Base-by-base conservation (phyloP, 495 filamentous ascomycete genomes). In the Penicillium crystallinum region DNA sequence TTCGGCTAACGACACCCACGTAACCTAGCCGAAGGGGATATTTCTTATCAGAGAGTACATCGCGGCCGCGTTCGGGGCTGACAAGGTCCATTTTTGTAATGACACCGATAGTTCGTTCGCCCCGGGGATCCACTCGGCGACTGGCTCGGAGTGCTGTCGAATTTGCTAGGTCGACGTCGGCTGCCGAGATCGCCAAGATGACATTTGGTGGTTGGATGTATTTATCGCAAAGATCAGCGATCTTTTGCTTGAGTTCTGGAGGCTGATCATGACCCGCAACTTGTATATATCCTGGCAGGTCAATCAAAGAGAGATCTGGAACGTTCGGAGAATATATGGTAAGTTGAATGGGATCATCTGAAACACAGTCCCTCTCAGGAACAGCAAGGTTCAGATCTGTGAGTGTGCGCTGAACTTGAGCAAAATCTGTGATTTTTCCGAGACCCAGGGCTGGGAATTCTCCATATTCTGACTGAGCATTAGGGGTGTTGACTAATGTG, bases 51-150 rank as follows among this genome's bases (percentile, higher is more conserved):
- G 73, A 77, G 6, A 99, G 73, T 29, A 99, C 88, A 27, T 78
- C 76, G 14, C 80, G 77, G 14, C 91, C 93, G 51, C 93, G 83
- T 17, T 76, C 75, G 11, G 93, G 81, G 50, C 96, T 91, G 17
- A 99, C 91, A 18, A 99, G 80, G 64, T 99, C 93, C 92, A 99
- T 96, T 73, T 99, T 99, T 21, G 93, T 99, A 21, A 99, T 87
- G 19, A 99, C 93, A 33, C 93, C 93, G 62, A 99, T 97, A 2
- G 93, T 99, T 46, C 93, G 77, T 66, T 99, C 95, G 22, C 93
- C 93, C 46, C 95, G 76, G 4, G 95, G 95, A 63, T 99, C 93
- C 10, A 97, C 91, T 50, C 90, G 78, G 48, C 95, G 80, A 63
- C 91, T 96, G 22, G 93, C 90, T 50, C 92, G 79, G 23, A 99